phyloP scores from a whole-genome alignment of 2,329 filamentous ascomycete species.

The Bipolaris victoriae region DNA sequence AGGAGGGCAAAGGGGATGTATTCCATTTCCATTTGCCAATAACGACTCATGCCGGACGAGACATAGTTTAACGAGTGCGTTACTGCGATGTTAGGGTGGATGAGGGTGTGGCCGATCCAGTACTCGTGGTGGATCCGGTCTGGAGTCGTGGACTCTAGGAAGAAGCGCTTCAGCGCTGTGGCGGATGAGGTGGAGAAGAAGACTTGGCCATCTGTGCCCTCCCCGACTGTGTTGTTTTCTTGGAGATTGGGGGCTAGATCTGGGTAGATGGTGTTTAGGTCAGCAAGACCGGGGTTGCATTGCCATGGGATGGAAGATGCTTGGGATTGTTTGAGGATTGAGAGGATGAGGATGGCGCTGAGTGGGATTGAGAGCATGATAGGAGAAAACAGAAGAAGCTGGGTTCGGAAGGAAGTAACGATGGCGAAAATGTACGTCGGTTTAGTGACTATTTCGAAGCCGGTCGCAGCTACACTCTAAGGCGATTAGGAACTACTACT shows the following conservation, averaged over 20 bases:
- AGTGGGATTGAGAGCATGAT: not conserved
- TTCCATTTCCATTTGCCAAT: not conserved
- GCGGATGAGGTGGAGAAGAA: not conserved
- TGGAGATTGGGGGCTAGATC: not conserved
- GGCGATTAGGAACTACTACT: not conserved
- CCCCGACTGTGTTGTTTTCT: not conserved
- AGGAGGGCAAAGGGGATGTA: not conserved
- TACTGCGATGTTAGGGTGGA: not conserved
- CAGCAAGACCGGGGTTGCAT: not conserved
- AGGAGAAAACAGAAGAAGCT: not conserved
- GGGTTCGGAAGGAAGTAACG: not conserved
- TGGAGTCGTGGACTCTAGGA: not conserved
- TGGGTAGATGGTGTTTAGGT: not conserved
- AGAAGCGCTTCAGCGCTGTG: not conserved
- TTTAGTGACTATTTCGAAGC: not conserved
- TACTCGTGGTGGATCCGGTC: not conserved
- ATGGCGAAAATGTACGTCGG: not conserved
- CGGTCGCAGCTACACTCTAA: not conserved
- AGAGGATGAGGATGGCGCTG: not conserved
- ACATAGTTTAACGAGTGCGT: not conserved
- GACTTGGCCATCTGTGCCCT: not conserved
- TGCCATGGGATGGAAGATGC: not conserved
- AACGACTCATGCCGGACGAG: not conserved
- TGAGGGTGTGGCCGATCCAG: not conserved
- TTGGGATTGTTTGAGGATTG: not conserved